These are phyloP conservation scores for Diaporthe humulicola DNA, from an alignment of 2,329 filamentous ascomycete genomes.

Conservation along the genomic window DNA sequence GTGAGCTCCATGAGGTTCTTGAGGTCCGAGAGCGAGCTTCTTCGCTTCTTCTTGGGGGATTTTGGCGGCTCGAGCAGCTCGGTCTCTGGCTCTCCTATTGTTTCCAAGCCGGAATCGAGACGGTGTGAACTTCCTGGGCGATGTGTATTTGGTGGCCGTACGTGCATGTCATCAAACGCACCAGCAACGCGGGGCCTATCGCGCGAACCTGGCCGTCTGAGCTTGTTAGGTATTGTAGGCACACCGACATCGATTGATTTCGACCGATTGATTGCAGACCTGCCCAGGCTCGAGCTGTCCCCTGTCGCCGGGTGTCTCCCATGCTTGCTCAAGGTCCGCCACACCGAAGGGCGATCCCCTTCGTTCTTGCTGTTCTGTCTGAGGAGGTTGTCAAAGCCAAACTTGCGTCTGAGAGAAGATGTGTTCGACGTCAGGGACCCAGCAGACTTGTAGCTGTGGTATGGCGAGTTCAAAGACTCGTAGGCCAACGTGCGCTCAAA, in stretches of 20 bases:
- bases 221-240: slow-evolving; percentile 60
- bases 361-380: slow-evolving; percentile 84
- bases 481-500: slow-evolving; percentile 60
- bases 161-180: slow-evolving; percentile 68
- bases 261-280: slow-evolving; percentile 75
- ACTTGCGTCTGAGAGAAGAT: slow-evolving; percentile 86
- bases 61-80: slow-evolving; percentile 54
- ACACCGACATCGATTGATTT: slow-evolving; percentile 82
- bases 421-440: slow-evolving; percentile 88
- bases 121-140: slow-evolving; percentile 71
- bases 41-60: slow-evolving; percentile 79
- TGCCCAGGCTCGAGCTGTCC: slow-evolving; percentile 75
- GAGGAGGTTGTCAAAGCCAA: slow-evolving; percentile 82
- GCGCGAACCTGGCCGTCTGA: slow-evolving; percentile 66
- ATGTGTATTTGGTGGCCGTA: slow-evolving; percentile 48
- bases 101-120: slow-evolving; percentile 57
- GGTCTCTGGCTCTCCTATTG: slow-evolving; percentile 69
- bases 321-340: slow-evolving; percentile 91
- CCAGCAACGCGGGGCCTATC: slow-evolving; percentile 73
- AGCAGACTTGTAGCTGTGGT: slow-evolving; percentile 71
- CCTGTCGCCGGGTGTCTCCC: slow-evolving; percentile 70
- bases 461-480: slow-evolving; percentile 72
- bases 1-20: slow-evolving; percentile 73
- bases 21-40: slow-evolving; percentile 92
- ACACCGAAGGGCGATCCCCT: slow-evolving; percentile 81